These are phyloP conservation scores for Trametes villosa DNA, from an alignment of 768 basidiomycete genomes.

Conservation along the genomic window DNA sequence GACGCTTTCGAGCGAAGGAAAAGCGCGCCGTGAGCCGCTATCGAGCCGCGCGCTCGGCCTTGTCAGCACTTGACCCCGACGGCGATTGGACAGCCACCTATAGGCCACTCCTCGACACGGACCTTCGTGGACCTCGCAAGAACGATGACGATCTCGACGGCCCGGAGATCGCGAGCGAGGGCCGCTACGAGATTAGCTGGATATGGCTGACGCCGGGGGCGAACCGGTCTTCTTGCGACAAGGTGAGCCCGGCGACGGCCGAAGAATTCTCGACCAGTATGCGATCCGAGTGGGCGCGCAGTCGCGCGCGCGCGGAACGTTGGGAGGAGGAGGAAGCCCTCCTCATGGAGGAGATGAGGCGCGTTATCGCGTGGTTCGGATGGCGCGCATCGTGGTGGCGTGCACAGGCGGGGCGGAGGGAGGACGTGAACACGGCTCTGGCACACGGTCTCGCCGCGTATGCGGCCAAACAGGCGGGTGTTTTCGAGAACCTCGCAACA, in stretches of 20 bases:
- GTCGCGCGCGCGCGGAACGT: slow-evolving; percentile 33
- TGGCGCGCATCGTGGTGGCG: slow-evolving; percentile 31
- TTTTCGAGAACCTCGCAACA: too few relatives aligned
- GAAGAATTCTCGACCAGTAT: slow-evolving; percentile 3
- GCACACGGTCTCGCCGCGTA: too few relatives aligned
- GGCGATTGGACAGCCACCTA: not conserved
- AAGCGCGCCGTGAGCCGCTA: not conserved
- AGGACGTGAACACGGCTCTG: too few relatives aligned
- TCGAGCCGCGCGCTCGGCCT: not conserved
- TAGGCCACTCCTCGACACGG: not conserved
- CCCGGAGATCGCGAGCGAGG: slow-evolving; percentile 8
- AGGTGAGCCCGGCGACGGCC: not conserved
- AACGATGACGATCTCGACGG: not conserved
- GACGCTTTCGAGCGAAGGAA: not conserved
- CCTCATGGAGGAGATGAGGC: slow-evolving; percentile 41
- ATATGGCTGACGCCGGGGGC: slow-evolving; percentile 12
- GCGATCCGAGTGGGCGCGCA: slow-evolving; percentile 26
- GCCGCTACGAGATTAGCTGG: slow-evolving; percentile 17
- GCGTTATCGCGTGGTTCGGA: slow-evolving; percentile 26
- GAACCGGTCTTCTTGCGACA: not conserved
- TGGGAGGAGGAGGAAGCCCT: slow-evolving; percentile 43
- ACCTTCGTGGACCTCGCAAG: not conserved
- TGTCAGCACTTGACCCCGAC: not conserved
- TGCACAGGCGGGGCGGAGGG: too few relatives aligned
- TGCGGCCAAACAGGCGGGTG: too few relatives aligned